A percentile compares a stretch with the other conserved stretches of the same genome.
phyloP scores from a whole-genome alignment of 2,329 filamentous ascomycete species.

The Pseudogymnoascus sp. region DNA sequence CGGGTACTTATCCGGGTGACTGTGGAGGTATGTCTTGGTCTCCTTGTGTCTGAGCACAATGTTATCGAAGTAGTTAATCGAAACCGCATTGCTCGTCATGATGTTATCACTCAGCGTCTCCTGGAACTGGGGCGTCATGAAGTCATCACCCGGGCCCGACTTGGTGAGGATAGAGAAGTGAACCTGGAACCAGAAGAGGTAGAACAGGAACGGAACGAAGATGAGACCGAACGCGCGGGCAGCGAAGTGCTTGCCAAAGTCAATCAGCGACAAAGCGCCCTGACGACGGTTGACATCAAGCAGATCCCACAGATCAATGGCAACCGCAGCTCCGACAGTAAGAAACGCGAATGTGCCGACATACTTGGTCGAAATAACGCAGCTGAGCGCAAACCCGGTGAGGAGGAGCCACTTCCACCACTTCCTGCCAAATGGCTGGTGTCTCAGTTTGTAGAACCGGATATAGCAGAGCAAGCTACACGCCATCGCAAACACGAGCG shows the following conservation, averaged over 20 bases:
- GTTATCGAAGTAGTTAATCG: conserved; percentile 81
- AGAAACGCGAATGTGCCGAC: conserved; percentile 95
- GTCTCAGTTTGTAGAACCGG: conserved; percentile 93
- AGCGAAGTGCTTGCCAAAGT: conserved; percentile 82
- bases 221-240: conserved; percentile 83
- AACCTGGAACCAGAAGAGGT: conserved; percentile 99
- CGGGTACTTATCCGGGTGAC: conserved; percentile 80
- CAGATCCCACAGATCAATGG: conserved; percentile 92
- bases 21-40: conserved; percentile 92
- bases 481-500: conserved; percentile 91
- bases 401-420: conserved; percentile 99
- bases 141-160: conserved; percentile 93
- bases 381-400: conserved; percentile 89
- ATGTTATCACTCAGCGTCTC: conserved; percentile 92
- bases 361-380: conserved; percentile 98
- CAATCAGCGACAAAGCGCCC: conserved; percentile 67
- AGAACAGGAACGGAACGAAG: conserved; percentile 89
- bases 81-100: conserved; percentile 79
- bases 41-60: conserved; percentile 93
- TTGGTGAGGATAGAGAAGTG: conserved; percentile 84
- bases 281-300: conserved; percentile 78
- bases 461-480: conserved; percentile 90
- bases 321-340: conserved; percentile 87
- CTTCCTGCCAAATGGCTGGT: conserved; percentile 82
- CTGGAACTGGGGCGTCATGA: conserved; percentile 98